phyloP scores from a whole-genome alignment of 768 basidiomycete species.

The Trametes gibbosa region DNA sequence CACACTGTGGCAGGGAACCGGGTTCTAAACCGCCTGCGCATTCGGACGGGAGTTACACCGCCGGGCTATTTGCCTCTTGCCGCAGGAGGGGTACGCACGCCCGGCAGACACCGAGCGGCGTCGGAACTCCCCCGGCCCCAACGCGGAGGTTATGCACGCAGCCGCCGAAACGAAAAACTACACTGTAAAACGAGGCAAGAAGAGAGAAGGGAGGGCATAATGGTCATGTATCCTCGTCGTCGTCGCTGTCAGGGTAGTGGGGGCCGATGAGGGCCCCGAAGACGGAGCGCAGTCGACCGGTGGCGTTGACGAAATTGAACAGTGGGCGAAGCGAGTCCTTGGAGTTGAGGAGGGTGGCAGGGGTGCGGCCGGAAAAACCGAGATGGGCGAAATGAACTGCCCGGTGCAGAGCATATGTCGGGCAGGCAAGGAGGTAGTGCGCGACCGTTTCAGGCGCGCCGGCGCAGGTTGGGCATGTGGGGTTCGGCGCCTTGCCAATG shows the following conservation, averaged over 20 bases:
- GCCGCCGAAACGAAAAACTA: too few species aligned
- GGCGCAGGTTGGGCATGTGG: too few species aligned
- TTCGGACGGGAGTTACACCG: neutral
- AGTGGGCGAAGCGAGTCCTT: neutral
- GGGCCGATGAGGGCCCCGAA: neutral
- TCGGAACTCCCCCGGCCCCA: neutral
- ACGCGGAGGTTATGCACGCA: neutral
- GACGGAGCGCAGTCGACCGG: neutral
- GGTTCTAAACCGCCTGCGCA: conserved; percentile 3
- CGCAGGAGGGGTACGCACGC: neutral
- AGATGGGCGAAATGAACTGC: neutral
- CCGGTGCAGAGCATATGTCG: neutral
- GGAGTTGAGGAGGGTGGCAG: conserved; percentile 5
- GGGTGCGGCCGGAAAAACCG: neutral
- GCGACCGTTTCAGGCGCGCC: too few species aligned
- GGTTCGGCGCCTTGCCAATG: conserved; percentile 6
- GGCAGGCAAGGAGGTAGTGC: conserved; percentile 24
- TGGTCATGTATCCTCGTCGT: neutral
- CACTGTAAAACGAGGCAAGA: too few species aligned
- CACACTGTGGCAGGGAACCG: neutral
- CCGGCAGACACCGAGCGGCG: neutral
- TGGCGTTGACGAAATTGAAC: conserved; percentile 13
- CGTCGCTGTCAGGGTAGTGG: too few species aligned
- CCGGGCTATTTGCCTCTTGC: conserved; percentile 5
- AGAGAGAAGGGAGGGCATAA: too few species aligned